Evolutionary conservation across 1,139 yeast species (phyloP).

Genomic region (Geotrichum candidum): DNA sequence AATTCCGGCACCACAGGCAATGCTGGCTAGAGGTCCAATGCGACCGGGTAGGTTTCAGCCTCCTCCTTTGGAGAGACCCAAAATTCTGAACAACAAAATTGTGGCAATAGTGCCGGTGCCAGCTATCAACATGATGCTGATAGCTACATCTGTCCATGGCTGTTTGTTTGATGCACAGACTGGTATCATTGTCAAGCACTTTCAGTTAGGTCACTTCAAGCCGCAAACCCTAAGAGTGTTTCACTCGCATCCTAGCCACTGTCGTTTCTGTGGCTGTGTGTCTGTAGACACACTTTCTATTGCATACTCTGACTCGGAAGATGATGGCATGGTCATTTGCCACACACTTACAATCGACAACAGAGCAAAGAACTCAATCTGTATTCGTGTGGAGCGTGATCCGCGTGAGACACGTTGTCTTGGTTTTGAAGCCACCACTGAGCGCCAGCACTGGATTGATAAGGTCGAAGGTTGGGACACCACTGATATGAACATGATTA

Average conservation of each 20-base stretch:
- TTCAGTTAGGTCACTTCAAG: conserved; percentile 57
- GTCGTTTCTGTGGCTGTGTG: conserved; percentile 86
- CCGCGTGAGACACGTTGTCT: conserved; percentile 84
- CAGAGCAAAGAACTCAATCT: conserved; percentile 69
- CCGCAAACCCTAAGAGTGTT: conserved; percentile 58
- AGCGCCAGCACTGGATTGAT: conserved; percentile 61
- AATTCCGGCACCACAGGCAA: conserved; percentile 15
- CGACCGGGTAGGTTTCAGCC: conserved; percentile 3
- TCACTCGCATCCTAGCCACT: conserved; percentile 80
- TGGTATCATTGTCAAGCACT: conserved; percentile 54
- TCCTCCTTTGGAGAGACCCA: conserved; percentile 4
- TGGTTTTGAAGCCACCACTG: conserved; percentile 71
- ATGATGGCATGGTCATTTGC: conserved; percentile 49
- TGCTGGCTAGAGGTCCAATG: conserved; percentile 12
- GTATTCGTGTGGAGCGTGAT: conserved; percentile 85
- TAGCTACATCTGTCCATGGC: conserved; percentile 26
- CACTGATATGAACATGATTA: conserved; percentile 67
- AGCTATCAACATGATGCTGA: conserved; percentile 29
- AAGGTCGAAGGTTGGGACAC: conserved; percentile 70
- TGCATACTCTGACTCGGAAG: conserved; percentile 58
- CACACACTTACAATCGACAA: conserved; percentile 71
- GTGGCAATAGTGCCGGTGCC: conserved; percentile 27
- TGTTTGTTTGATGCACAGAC: conserved; percentile 65
- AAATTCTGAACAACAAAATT: conserved; percentile 17
- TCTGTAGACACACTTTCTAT: conserved; percentile 67